A percentile compares a stretch with the other conserved stretches of the same genome.
Evolutionary conservation across 257 asterid genomes (phyloP).

Genomic region (Solanum bulbocastanum): DNA sequence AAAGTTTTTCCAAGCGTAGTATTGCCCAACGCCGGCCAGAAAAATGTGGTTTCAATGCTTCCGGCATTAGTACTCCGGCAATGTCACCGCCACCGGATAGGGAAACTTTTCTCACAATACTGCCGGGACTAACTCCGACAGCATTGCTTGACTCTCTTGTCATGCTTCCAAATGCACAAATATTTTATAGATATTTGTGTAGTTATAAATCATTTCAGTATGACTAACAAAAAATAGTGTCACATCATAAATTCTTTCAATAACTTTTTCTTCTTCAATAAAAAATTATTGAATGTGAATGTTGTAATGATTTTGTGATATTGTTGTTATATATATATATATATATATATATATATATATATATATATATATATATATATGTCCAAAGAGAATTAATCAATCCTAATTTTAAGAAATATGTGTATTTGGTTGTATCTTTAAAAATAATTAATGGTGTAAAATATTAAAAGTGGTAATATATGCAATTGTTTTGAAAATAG

Average conservation of each 20-base stretch:
- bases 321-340: not conserved
- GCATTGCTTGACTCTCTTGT: constrained; percentile 59
- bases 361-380: no score
- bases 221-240: not conserved
- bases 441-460: no score
- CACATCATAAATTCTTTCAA: not conserved
- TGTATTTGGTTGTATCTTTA: no score
- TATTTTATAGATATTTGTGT: not conserved
- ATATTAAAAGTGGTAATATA: no score
- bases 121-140: constrained; percentile 55
- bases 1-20: constrained; percentile 10
- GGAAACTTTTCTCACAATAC: constrained; percentile 35
- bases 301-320: not conserved
- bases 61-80: constrained; percentile 7
- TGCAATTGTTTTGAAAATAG: no score
- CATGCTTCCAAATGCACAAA: constrained; percentile 67
- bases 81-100: not conserved
- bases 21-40: constrained; percentile 54
- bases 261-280: not conserved
- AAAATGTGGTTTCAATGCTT: constrained; percentile 42
- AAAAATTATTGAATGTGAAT: not conserved
- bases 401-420: no score
- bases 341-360: no score
- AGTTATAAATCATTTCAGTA: not conserved
- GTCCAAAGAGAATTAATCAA: no score